A percentile compares a stretch with the other conserved stretches of the same genome.
phyloP scores from a whole-genome alignment of 192 early-diverging fungal species.

The Podila epigama region DNA sequence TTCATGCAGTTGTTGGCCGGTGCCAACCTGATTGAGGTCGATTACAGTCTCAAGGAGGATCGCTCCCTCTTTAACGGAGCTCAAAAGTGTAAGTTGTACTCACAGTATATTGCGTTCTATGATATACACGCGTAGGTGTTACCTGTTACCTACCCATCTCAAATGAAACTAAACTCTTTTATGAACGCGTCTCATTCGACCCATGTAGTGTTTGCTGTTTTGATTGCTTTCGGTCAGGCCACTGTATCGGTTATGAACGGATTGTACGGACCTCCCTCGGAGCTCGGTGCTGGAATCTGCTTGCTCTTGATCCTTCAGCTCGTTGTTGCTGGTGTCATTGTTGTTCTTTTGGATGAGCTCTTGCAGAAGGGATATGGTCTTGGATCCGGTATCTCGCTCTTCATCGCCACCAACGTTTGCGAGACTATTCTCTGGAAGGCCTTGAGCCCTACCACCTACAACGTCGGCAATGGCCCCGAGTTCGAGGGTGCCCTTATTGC shows the following conservation, averaged over 20 bases:
- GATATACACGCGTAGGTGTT: too few species aligned
- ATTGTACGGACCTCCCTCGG: conserved; percentile 95
- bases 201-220: conserved; percentile 90
- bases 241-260: conserved; percentile 98
- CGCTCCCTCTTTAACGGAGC: conserved; percentile 98
- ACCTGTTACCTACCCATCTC: too few species aligned
- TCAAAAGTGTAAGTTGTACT: conserved; percentile 78
- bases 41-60: conserved; percentile 98
- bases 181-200: background rate
- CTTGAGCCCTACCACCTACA: conserved; percentile 95
- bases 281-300: conserved; percentile 96
- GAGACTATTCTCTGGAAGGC: conserved; percentile 99
- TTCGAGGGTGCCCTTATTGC: conserved; percentile 98
- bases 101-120: too few species aligned
- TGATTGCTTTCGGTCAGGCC: conserved; percentile 98
- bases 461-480: conserved; percentile 97
- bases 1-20: conserved; percentile 99
- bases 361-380: conserved; percentile 99
- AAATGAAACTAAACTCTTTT: too few species aligned
- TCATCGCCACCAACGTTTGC: conserved; percentile 99
- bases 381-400: conserved; percentile 98
- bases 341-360: conserved; percentile 98
- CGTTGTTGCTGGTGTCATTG: conserved; percentile 95
- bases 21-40: conserved; percentile 98
- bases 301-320: conserved; percentile 97